Evolutionary conservation across 2,329 filamentous ascomycete species (phyloP).

Genomic region (Raffaelea deltoideospora): DNA sequence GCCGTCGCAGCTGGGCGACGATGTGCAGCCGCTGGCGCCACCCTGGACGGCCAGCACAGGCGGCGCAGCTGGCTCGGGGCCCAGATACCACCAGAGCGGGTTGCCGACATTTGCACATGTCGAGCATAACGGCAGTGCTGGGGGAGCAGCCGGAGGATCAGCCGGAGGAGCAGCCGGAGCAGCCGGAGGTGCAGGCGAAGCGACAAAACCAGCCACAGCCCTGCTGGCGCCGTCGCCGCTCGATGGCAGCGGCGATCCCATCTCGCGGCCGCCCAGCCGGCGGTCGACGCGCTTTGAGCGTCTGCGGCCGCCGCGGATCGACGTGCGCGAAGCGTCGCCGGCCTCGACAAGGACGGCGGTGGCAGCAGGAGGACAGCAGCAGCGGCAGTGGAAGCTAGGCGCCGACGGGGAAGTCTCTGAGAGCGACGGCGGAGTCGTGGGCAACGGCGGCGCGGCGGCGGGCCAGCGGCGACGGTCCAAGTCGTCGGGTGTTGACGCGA

Average conservation of each 20-base stretch:
- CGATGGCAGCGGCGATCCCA: not conserved
- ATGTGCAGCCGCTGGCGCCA: too few relatives aligned
- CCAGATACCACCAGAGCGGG: slow-evolving; percentile 33
- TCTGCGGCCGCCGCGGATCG: slow-evolving; percentile 33
- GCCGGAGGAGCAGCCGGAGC: not conserved
- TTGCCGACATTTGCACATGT: slow-evolving; percentile 32
- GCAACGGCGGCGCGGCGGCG: slow-evolving; percentile 5
- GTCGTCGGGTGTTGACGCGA: slow-evolving; percentile 19
- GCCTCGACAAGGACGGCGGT: slow-evolving; percentile 11
- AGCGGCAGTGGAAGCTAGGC: slow-evolving; percentile 5
- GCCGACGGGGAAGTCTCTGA: slow-evolving; percentile 5
- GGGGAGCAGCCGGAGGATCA: not conserved
- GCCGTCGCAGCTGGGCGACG: slow-evolving; percentile 9
- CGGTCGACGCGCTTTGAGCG: slow-evolving; percentile 30
- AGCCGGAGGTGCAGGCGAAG: not conserved
- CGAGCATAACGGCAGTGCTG: not conserved
- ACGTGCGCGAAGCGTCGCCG: slow-evolving; percentile 26
- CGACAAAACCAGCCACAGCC: not conserved
- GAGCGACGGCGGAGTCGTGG: slow-evolving; percentile 3
- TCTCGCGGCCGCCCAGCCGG: slow-evolving; percentile 20
- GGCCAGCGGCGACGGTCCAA: slow-evolving; percentile 17
- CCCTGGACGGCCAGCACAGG: too few relatives aligned
- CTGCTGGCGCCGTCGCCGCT: not conserved
- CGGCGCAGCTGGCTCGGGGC: too few relatives aligned
- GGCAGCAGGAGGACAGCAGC: slow-evolving; percentile 10